phyloP scores from a whole-genome alignment of 305 asterid genomes.

The Rubia balearica region DNA sequence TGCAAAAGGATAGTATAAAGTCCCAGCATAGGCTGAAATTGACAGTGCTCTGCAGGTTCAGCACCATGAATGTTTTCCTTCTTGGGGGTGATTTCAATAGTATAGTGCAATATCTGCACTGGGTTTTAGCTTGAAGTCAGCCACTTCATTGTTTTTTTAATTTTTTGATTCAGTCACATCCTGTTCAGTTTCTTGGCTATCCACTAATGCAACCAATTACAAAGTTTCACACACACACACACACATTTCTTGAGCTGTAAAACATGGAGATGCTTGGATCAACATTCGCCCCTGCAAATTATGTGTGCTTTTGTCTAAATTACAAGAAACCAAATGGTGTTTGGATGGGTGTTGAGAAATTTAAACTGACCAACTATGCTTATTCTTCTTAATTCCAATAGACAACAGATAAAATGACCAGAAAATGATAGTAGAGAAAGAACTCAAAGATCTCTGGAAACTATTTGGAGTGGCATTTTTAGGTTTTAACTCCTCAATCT shows the following conservation, averaged over 20 bases:
- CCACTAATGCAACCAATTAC: not conserved
- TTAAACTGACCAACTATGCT: too few species aligned
- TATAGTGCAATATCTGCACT: not conserved
- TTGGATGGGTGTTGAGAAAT: too few species aligned
- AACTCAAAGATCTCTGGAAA: not conserved
- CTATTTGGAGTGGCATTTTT: not conserved
- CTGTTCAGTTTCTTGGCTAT: not conserved
- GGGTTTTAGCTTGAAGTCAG: not conserved
- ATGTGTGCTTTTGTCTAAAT: too few species aligned
- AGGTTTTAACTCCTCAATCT: not conserved
- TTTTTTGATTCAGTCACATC: not conserved
- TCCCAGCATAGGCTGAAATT: not conserved
- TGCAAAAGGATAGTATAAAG: not conserved
- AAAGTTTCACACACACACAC: too few species aligned
- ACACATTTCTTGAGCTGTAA: not conserved
- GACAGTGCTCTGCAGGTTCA: not conserved
- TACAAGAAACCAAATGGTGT: not conserved
- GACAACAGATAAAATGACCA: not conserved
- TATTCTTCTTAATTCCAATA: too few species aligned
- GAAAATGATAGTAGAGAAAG: not conserved
- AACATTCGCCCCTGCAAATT: too few species aligned
- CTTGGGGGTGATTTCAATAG: not conserved
- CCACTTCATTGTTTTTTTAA: not conserved
- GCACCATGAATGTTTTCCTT: not conserved
- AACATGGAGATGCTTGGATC: not conserved